Evolutionary conservation across 2,329 filamentous ascomycete genomes (phyloP).

Genomic region (Fusarium longipes): DNA sequence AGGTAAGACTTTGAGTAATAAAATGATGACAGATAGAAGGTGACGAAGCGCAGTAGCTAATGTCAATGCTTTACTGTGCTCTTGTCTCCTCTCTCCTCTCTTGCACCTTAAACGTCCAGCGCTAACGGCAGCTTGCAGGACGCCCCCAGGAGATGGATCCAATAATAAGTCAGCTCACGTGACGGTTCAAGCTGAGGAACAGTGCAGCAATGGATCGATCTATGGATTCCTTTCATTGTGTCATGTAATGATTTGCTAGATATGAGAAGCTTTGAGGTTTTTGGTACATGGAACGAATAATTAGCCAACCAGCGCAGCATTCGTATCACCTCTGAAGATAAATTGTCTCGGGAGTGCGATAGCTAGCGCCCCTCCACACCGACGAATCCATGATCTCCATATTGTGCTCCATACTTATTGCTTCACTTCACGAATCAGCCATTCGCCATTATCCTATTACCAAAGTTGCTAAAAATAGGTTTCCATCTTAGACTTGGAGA

Average conservation of each 20-base stretch:
- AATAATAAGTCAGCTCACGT: conserved; percentile 33
- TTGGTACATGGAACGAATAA: neutral
- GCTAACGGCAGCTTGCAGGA: conserved; percentile 40
- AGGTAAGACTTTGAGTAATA: neutral
- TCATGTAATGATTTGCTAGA: conserved; percentile 30
- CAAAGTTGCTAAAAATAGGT: conserved; percentile 7
- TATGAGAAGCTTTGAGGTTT: conserved; percentile 16
- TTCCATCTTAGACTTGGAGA: no score
- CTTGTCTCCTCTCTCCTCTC: conserved; percentile 16
- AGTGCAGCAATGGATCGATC: neutral
- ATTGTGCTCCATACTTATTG: neutral
- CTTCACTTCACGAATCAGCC: neutral
- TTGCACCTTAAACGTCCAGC: conserved; percentile 12
- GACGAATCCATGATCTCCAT: neutral
- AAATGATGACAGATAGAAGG: conserved; percentile 36
- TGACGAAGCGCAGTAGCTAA: conserved; percentile 38
- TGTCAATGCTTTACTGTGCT: conserved; percentile 3
- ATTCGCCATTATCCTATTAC: neutral
- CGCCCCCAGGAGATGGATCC: conserved; percentile 11
- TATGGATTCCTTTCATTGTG: conserved; percentile 19
- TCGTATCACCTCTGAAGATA: neutral
- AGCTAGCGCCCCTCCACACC: neutral
- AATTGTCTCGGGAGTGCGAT: neutral
- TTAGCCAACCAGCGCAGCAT: conserved; percentile 27
- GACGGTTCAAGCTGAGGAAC: conserved; percentile 2